Conservation (phyloP, 176 grass and related monocot genomes). For the Poa pratensis region DNA sequence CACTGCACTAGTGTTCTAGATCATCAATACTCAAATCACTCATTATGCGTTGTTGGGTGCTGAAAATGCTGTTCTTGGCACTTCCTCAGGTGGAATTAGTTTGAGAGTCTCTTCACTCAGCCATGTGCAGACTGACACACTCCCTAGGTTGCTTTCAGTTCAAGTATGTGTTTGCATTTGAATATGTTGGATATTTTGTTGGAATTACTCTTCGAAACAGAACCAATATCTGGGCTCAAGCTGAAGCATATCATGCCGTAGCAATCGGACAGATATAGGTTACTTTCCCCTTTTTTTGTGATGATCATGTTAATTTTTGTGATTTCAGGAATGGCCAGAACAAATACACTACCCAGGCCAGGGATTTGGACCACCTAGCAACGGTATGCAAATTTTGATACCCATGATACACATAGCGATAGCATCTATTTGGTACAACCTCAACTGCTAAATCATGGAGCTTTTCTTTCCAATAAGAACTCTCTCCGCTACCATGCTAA, state of each 20-base stretch:
- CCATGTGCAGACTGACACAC: background rate
- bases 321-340: background rate
- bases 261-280: too few species aligned
- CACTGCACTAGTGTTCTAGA: background rate
- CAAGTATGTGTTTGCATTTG: background rate
- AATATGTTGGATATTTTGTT: too few species aligned
- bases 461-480: background rate
- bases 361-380: background rate
- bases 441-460: conserved; percentile 4
- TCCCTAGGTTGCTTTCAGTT: too few species aligned
- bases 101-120: background rate
- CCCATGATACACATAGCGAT: background rate
- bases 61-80: background rate
- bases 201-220: background rate
- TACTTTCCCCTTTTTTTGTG: too few species aligned
- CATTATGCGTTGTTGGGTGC: background rate
- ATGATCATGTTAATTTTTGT: background rate
- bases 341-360: background rate
- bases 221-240: background rate
- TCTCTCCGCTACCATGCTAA: background rate
- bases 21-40: background rate
- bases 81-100: background rate
- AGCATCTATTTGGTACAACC: background rate
- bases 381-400: background rate
- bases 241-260: background rate